Percentiles rank a stretch among this genome's conserved stretches.
Evolutionary conservation across 202 grass and related monocot genomes (phyloP).

Genomic region (Thinopyrum obtusiflorum): DNA sequence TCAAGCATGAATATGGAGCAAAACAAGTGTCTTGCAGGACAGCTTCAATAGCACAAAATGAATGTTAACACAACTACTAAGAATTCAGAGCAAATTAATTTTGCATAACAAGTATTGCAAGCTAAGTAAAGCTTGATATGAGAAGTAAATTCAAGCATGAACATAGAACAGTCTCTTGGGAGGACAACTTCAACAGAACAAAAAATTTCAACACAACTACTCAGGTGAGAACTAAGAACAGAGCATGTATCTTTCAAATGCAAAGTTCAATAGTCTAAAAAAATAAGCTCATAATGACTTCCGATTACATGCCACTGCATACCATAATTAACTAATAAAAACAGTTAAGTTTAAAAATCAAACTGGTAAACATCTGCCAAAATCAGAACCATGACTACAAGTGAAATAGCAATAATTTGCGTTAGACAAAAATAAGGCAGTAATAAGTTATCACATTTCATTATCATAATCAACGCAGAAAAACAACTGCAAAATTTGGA

Average conservation of each 20-base stretch:
- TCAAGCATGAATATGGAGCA: constrained; percentile 17
- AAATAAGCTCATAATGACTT: constrained; percentile 4
- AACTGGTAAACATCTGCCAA: not conserved
- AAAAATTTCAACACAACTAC: not conserved
- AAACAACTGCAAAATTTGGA: not conserved
- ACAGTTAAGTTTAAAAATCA: not conserved
- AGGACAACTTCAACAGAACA: constrained; percentile 12
- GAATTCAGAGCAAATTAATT: constrained; percentile 2
- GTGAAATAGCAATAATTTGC: not conserved
- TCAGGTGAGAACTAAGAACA: not conserved
- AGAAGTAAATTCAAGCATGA: constrained; percentile 20
- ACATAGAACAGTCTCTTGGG: not conserved
- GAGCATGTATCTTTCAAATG: constrained; percentile 6
- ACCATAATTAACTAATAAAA: not conserved
- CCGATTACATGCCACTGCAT: not conserved
- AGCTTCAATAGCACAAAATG: constrained; percentile 15
- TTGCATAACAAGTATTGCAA: not conserved
- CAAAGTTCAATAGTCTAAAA: constrained; percentile 13
- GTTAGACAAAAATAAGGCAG: not conserved
- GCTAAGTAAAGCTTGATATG: constrained; percentile 8
- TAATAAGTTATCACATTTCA: not conserved
- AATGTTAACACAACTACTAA: constrained; percentile 13
- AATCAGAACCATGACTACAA: constrained; percentile 4
- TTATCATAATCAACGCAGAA: constrained; percentile 8
- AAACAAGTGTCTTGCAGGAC: not conserved